phyloP scores from a whole-genome alignment of 805 yeast species.

The Ogataea nitratoaversa region DNA sequence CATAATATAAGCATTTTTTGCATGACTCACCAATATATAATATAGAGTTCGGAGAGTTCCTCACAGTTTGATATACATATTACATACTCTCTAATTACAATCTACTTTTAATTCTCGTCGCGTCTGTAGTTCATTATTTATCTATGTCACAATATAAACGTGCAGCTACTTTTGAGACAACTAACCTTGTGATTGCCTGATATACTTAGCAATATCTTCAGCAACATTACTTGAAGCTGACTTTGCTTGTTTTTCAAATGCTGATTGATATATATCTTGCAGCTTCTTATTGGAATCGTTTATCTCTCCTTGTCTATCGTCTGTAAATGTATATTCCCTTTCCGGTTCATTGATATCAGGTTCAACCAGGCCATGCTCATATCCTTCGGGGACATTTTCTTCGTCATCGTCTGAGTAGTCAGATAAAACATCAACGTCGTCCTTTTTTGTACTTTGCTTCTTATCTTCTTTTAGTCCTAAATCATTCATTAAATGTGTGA shows the following conservation, averaged over 20 bases:
- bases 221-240: conserved; percentile 63
- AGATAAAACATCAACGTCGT: conserved; percentile 46
- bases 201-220: conserved; percentile 66
- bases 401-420: conserved; percentile 44
- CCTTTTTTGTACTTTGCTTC: conserved; percentile 18
- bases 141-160: too few species aligned
- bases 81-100: background rate
- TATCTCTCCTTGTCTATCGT: conserved; percentile 57
- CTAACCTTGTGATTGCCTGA: conserved; percentile 30
- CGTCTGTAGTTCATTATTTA: too few species aligned
- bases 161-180: too few species aligned
- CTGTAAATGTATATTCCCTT: conserved; percentile 70
- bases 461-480: conserved; percentile 57
- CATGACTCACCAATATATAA: too few species aligned
- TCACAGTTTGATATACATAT: background rate
- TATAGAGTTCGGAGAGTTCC: too few species aligned
- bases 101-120: background rate
- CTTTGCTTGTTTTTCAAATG: conserved; percentile 61
- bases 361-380: conserved; percentile 42
- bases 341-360: conserved; percentile 35
- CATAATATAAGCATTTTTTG: too few species aligned
- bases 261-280: conserved; percentile 68
- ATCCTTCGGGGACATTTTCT: conserved; percentile 37
- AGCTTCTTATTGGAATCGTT: conserved; percentile 47
- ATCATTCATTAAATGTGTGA: conserved; percentile 78